These are phyloP conservation scores for Neoascochyta sp. DNA, from an alignment of 2,329 filamentous ascomycete genomes.

Conservation along the genomic window DNA sequence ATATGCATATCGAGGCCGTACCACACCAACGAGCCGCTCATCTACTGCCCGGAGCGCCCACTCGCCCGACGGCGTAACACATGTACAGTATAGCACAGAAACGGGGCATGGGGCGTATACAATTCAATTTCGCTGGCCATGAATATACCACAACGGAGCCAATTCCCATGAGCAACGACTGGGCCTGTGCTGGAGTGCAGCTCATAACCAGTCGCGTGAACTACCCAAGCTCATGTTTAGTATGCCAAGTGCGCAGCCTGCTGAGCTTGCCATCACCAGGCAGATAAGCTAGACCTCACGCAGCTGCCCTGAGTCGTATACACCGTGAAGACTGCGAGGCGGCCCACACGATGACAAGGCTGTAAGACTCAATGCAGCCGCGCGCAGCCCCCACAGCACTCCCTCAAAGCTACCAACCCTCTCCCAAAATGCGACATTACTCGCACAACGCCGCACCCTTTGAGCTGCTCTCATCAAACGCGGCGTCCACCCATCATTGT, in stretches of 20 bases:
- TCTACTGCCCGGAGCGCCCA: slow-evolving; percentile 2
- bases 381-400: too few relatives aligned
- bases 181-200: neutral
- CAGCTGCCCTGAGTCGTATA: too few relatives aligned
- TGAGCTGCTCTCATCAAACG: too few relatives aligned
- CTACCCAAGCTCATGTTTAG: neutral
- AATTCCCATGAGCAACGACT: neutral
- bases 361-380: too few relatives aligned
- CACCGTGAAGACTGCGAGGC: too few relatives aligned
- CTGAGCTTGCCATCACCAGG: neutral
- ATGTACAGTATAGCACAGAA: slow-evolving; percentile 12
- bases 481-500: too few relatives aligned
- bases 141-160: neutral
- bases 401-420: too few relatives aligned
- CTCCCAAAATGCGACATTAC: too few relatives aligned
- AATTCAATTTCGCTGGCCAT: slow-evolving; percentile 8
- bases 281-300: slow-evolving; percentile 5
- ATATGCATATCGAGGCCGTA: too few relatives aligned
- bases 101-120: slow-evolving; percentile 8
- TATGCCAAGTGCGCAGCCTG: neutral
- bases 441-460: too few relatives aligned
- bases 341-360: too few relatives aligned
- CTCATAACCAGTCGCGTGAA: neutral
- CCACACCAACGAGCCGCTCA: too few relatives aligned
- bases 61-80: slow-evolving; percentile 5